These are phyloP conservation scores for Flaveria robusta DNA, from an alignment of 129 eudicot species.

Conservation along the genomic window DNA sequence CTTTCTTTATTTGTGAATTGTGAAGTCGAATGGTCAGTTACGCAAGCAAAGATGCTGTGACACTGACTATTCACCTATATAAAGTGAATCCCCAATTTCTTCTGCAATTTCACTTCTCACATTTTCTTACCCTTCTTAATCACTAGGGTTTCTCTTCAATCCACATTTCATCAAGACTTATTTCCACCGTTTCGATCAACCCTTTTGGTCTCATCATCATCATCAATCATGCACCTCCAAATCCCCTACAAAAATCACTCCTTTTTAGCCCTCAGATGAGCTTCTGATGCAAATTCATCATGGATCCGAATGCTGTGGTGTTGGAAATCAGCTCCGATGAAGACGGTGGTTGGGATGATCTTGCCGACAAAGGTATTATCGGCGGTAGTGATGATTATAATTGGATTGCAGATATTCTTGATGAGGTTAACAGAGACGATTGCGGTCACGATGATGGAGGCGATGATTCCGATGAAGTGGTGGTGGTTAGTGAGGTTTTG, in stretches of 20 bases:
- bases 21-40: too few species aligned
- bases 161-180: neutral
- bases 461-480: conserved; percentile 67
- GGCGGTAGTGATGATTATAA: conserved; percentile 37
- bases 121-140: conserved; percentile 2
- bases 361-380: conserved; percentile 5
- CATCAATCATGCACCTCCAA: conserved; percentile 16
- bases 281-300: conserved; percentile 16
- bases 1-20: too few species aligned
- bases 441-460: conserved; percentile 52
- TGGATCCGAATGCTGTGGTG: conserved; percentile 46
- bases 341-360: conserved; percentile 47
- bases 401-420: conserved; percentile 53
- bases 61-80: conserved; percentile 10
- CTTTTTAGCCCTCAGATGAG: conserved; percentile 19
- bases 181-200: conserved; percentile 3
- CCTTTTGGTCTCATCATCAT: conserved; percentile 19
- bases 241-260: neutral
- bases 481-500: conserved; percentile 53
- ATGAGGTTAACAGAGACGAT: conserved; percentile 42
- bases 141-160: conserved; percentile 31
- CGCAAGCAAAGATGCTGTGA: neutral
- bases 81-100: conserved; percentile 20
- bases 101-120: conserved; percentile 1
- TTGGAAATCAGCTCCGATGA: conserved; percentile 72